Percentiles rank a stretch among this genome's conserved stretches.
Evolutionary conservation across 2,329 filamentous ascomycete genomes (phyloP).

Genomic region (Uncinocarpus reesii): DNA sequence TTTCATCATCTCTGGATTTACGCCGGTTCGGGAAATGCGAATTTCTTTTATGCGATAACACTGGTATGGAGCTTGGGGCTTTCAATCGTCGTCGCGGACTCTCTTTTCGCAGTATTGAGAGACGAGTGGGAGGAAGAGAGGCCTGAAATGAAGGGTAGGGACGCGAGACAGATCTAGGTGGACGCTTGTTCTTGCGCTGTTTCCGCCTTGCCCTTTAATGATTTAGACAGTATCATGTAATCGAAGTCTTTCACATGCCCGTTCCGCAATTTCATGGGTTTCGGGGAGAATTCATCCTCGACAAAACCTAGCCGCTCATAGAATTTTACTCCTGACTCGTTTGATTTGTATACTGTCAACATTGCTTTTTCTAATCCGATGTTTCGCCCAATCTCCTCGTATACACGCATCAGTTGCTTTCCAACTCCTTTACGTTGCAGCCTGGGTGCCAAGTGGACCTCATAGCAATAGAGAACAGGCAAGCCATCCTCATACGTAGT

Average conservation of each 20-base stretch:
- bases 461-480: constrained; percentile 54
- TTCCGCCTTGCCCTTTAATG: constrained; percentile 19
- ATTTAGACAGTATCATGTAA: constrained; percentile 46
- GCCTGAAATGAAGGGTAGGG: constrained; percentile 80
- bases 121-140: constrained; percentile 92
- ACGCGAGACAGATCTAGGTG: constrained; percentile 69
- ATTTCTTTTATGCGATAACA: constrained; percentile 99
- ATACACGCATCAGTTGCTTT: constrained; percentile 39
- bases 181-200: background rate
- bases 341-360: constrained; percentile 50
- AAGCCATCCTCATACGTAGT: constrained; percentile 46
- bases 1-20: constrained; percentile 99
- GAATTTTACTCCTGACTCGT: constrained; percentile 38
- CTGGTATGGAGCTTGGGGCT: constrained; percentile 93
- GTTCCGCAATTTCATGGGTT: constrained; percentile 40
- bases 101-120: constrained; percentile 75
- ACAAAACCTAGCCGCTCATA: constrained; percentile 44
- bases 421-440: constrained; percentile 45
- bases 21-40: constrained; percentile 92
- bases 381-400: constrained; percentile 39
- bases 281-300: constrained; percentile 45
- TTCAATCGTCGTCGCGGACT: constrained; percentile 75
- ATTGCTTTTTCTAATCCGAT: constrained; percentile 46
- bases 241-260: constrained; percentile 41
- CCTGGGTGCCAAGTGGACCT: constrained; percentile 44